Evolutionary conservation across 768 basidiomycete genomes (phyloP), one percentile per base, ranked within the genome.

Genomic region (Cyclocybe cylindracea): DNA sequence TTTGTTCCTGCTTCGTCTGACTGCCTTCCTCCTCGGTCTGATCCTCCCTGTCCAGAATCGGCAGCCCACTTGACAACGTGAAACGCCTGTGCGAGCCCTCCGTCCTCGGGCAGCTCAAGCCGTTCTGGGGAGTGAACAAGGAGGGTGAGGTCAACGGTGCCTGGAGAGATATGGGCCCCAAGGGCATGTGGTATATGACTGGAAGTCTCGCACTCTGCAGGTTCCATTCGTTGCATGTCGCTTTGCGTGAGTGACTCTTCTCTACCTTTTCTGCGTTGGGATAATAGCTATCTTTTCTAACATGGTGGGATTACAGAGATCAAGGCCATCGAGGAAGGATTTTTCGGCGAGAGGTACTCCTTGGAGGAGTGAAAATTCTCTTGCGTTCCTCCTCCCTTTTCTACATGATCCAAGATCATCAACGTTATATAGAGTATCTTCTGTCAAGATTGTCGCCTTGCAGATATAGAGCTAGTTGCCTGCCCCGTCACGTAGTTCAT

Each of bases 181-280:
- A 71, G 10, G 76, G 78, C 35, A 46, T 84, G 19, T 89, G 85
- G 82, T 78, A 70, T 58, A 81, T 85, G 76, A 73, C 19, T 56
- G 86, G 83, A 5, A 86, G 86, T 59, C 63, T 89, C 7, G 82
- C 82, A 0, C 55, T 82, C 55, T 80, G 79, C 51, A 75, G 87
- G 0, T 87, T 87, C 75, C 76, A 85, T 64, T 87, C 87, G 5
- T 86, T 80, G 51, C 83, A 83, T 58, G 45, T 87, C 11, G 85
- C 86, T 0, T 70, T 89, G 35, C 86, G 86, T 89, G 57, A 66
- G 85, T 78, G 4, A 31, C 16, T 9, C 54, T n/a, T 37, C 18
- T 29, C 40, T 13, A 32, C 11, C 39, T 19, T 11, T 35, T 33
- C 10, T 13, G 1, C 19, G 11, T 10, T 9, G 11, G 29, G 2